Conservation (phyloP, 116 monocot species). For the Dioscorea cayenensis region DNA sequence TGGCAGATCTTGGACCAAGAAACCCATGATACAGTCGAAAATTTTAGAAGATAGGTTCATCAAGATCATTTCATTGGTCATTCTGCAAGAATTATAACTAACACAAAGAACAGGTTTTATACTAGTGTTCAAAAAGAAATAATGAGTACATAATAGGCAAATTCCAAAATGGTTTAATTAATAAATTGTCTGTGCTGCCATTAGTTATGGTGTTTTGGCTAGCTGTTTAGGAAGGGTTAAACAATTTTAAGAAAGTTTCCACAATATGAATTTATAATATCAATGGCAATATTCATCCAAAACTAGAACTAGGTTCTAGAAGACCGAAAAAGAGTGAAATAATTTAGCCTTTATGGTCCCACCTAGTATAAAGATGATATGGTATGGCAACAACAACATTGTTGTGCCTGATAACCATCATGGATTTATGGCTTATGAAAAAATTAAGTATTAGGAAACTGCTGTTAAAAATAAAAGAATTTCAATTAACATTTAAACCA, state of each 20-base stretch:
- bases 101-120: too few species aligned
- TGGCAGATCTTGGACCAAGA: too few species aligned
- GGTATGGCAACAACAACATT: slow-evolving; percentile 94
- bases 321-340: neutral
- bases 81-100: too few species aligned
- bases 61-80: neutral
- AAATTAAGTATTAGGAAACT: neutral
- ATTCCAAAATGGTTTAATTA: too few species aligned
- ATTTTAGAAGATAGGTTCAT: neutral
- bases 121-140: neutral
- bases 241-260: too few species aligned
- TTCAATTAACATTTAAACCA: neutral
- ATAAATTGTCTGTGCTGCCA: too few species aligned
- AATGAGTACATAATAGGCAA: neutral
- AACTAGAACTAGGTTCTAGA: too few species aligned
- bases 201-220: too few species aligned
- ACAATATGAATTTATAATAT: too few species aligned
- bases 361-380: slow-evolving; percentile 87
- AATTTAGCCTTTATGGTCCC: neutral
- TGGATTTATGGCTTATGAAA: slow-evolving; percentile 93
- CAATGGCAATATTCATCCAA: too few species aligned
- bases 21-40: neutral
- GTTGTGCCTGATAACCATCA: slow-evolving; percentile 97
- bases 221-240: too few species aligned
- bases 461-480: neutral